Conservation (phyloP, 2,329 filamentous ascomycete genomes). For the Aspergillus phoenicis region DNA sequence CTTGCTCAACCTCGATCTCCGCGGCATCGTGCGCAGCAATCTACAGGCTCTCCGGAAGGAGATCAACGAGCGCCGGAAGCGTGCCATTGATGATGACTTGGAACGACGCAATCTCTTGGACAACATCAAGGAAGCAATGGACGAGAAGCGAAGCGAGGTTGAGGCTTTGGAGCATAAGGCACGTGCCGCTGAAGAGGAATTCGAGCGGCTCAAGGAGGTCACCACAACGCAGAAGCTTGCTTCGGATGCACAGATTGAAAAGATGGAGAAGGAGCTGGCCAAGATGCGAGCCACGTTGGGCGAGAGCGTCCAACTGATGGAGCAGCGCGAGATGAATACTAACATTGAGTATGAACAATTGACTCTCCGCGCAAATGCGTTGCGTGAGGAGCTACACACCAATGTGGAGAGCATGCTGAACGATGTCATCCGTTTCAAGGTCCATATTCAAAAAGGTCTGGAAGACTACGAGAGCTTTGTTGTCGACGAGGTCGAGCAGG, state of each 20-base stretch:
- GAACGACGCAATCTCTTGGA: constrained; percentile 92
- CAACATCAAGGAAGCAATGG: constrained; percentile 93
- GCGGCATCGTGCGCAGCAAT: constrained; percentile 76
- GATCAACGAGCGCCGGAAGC: constrained; percentile 82
- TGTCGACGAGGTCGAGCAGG: constrained; percentile 86
- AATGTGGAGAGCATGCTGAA: constrained; percentile 95
- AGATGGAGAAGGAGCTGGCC: constrained; percentile 97
- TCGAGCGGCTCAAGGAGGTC: constrained; percentile 88
- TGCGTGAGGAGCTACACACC: constrained; percentile 96
- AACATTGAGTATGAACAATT: constrained; percentile 96
- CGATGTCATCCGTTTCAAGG: constrained; percentile 97
- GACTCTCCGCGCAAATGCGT: constrained; percentile 75
- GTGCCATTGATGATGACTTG: constrained; percentile 85
- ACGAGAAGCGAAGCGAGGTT: constrained; percentile 91
- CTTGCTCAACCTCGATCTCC: constrained; percentile 84
- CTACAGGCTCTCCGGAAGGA: constrained; percentile 82
- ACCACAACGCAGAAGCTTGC: constrained; percentile 85
- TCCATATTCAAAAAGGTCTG: constrained; percentile 88
- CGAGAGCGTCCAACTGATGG: constrained; percentile 87
- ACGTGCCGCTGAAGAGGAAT: constrained; percentile 85
- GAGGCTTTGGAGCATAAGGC: constrained; percentile 88
- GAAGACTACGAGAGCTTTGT: constrained; percentile 96
- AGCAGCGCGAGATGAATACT: constrained; percentile 93
- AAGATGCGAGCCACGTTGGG: constrained; percentile 83
- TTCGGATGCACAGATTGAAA: constrained; percentile 92